Percentiles rank a stretch among this genome's conserved stretches.
These are phyloP conservation scores for Limnanthes douglasii DNA, from an alignment of 345 rosid genomes.

Conservation along the genomic window DNA sequence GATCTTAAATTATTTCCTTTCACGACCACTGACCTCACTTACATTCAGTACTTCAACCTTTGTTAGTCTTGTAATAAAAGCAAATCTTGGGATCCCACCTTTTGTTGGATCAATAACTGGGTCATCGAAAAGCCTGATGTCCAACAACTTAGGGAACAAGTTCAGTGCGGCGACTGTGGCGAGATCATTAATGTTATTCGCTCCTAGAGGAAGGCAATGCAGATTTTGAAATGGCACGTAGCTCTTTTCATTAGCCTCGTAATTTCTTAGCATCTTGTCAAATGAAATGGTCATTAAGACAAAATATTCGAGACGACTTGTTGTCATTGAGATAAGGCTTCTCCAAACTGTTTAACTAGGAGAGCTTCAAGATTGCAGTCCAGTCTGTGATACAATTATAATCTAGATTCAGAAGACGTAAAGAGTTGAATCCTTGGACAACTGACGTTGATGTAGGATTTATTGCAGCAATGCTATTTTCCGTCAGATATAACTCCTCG, in stretches of 20 bases:
- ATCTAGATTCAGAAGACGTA: conserved; percentile 78
- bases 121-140: conserved; percentile 82
- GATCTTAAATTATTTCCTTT: conserved; percentile 92
- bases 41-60: conserved; percentile 78
- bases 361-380: conserved; percentile 66
- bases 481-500: conserved; percentile 89
- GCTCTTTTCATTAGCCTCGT: conserved; percentile 20
- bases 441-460: conserved; percentile 30
- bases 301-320: conserved; percentile 35
- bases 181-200: conserved; percentile 46
- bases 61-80: conserved; percentile 57
- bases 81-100: conserved; percentile 76
- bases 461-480: conserved; percentile 47
- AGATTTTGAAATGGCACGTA: conserved; percentile 46
- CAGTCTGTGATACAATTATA: conserved; percentile 70
- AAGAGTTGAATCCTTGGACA: conserved; percentile 45
- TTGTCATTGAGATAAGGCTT: conserved; percentile 77
- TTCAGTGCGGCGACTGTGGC: conserved; percentile 55
- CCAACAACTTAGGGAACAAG: conserved; percentile 62
- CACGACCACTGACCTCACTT: conserved; percentile 83
- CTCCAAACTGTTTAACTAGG: conserved; percentile 73
- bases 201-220: conserved; percentile 69
- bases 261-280: conserved; percentile 10
- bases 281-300: conserved; percentile 21
- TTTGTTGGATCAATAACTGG: conserved; percentile 59